Conservation (phyloP, 2,329 filamentous ascomycete species). For the Penicillium glabrum region DNA sequence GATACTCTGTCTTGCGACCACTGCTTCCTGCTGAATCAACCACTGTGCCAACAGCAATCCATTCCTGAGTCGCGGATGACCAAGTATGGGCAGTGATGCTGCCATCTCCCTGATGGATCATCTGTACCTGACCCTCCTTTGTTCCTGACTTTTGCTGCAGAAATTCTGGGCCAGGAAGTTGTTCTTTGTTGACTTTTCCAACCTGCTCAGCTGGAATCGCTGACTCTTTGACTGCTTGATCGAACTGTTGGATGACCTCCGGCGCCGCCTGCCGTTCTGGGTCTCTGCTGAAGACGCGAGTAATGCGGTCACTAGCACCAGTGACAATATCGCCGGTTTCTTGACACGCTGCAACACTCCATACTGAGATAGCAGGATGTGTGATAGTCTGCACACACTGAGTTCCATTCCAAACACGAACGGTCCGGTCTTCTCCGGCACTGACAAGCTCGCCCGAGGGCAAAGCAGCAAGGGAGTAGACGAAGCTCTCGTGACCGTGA, state of each 20-base stretch:
- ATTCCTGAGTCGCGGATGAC: conserved; percentile 70
- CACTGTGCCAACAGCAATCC: conserved; percentile 90
- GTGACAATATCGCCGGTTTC: conserved; percentile 91
- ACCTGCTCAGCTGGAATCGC: conserved; percentile 86
- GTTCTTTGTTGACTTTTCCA: conserved; percentile 83
- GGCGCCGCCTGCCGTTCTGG: conserved; percentile 68
- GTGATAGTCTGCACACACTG: conserved; percentile 94
- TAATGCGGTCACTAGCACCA: conserved; percentile 83
- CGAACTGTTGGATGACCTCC: conserved; percentile 70
- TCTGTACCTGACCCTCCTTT: conserved; percentile 95
- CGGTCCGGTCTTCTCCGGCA: conserved; percentile 89
- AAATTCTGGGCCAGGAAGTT: conserved; percentile 85
- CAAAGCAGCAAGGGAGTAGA: conserved; percentile 77
- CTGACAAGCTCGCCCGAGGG: conserved; percentile 87
- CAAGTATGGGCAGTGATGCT: conserved; percentile 85
- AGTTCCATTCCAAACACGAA: conserved; percentile 79
- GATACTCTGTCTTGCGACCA: conserved; percentile 72
- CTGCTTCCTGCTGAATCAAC: conserved; percentile 85
- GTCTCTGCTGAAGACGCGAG: conserved; percentile 78
- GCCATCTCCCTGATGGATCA: conserved; percentile 80
- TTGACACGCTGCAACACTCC: conserved; percentile 79
- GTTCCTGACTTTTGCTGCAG: conserved; percentile 77
- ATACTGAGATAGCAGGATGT: conserved; percentile 94
- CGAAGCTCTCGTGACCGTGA: conserved; percentile 88
- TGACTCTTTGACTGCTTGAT: conserved; percentile 77